Evolutionary conservation across 768 basidiomycete species (phyloP), one percentile per base, ranked within the genome.

Genomic region (Lactarius evosmus): DNA sequence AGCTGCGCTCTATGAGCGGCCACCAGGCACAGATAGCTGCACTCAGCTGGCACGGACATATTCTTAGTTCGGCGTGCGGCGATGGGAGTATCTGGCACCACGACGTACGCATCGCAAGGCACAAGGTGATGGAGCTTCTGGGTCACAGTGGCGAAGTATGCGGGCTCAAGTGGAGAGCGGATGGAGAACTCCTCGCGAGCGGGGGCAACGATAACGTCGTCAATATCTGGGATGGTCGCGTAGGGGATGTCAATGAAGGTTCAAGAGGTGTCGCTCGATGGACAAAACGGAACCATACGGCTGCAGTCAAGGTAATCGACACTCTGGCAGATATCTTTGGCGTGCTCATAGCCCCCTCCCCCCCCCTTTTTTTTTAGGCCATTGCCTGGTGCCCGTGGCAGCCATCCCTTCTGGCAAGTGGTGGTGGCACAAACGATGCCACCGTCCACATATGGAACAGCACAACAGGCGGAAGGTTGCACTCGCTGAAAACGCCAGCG

Each of bases 321-420:
- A 40, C 25, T 11, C 41, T 17, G 4, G 19, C 19, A 53, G 9
- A 7, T 56, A 22, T 53, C 40, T 46, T 40, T n/a, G n/a, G 25
- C 11, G 6, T 34, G 36, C 61, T 27, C 7, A 52, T 51, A 50
- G 41, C 56, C n/a, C n/a, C n/a, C n/a, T n/a, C n/a, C n/a, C n/a
- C n/a, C n/a, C n/a, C n/a, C n/a, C 38, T 49, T 14, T n/a, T 57
- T 53, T 19, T 62, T n/a, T 67, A 94, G 92, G 95, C 95, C 1
- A 78, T 99, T 60, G 93, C 94, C 1, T 99, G 97, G 94, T 96
- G 93, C 67, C 94, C 96, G 0, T 98, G 97, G 97, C 91, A 95
- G 57, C 62, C 68, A 27, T 69, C 68, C 17, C 66, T 69, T 49
- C 60, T 69, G 33, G 68, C 68, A 3, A 64, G 40, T 7, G 68